phyloP scores from a whole-genome alignment of 2,329 filamentous ascomycete species.

The Sordariomycetes sp. region DNA sequence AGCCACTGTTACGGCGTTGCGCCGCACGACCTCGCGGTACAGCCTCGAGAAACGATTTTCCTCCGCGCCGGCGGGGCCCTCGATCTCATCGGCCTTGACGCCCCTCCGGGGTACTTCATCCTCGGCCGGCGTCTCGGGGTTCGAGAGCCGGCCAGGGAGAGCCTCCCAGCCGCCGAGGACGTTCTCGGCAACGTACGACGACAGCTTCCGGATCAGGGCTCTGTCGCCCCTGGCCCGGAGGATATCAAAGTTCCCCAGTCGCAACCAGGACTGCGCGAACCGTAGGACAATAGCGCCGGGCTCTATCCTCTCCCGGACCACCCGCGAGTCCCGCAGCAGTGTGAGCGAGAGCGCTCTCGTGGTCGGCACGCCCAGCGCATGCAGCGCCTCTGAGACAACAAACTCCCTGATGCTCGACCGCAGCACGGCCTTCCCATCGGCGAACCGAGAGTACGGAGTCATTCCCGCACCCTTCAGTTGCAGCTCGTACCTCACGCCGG shows the following conservation, averaged over 20 bases:
- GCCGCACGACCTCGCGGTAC: slow-evolving; percentile 76
- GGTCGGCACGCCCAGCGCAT: slow-evolving; percentile 75
- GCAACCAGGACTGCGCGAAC: slow-evolving; percentile 84
- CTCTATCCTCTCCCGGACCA: slow-evolving; percentile 70
- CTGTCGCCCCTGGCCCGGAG: slow-evolving; percentile 73
- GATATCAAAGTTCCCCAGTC: slow-evolving; percentile 95
- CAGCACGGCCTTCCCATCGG: slow-evolving; percentile 88
- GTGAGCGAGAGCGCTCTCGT: slow-evolving; percentile 81
- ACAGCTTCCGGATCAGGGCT: slow-evolving; percentile 58
- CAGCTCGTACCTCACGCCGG: slow-evolving; percentile 70
- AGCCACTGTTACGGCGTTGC: slow-evolving; percentile 81
- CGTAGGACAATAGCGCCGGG: slow-evolving; percentile 87
- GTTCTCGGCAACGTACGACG: slow-evolving; percentile 77
- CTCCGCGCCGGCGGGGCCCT: slow-evolving; percentile 56
- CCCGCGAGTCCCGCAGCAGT: slow-evolving; percentile 59
- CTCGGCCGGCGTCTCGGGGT: slow-evolving; percentile 36
- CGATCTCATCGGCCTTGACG: slow-evolving; percentile 43
- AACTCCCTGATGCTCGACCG: slow-evolving; percentile 91
- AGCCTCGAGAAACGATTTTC: slow-evolving; percentile 83
- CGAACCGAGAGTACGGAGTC: slow-evolving; percentile 93
- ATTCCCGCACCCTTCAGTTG: slow-evolving; percentile 90
- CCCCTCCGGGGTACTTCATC: slow-evolving; percentile 33
- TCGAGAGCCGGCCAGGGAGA: slow-evolving; percentile 52
- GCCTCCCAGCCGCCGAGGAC: slow-evolving; percentile 81
- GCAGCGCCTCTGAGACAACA: slow-evolving; percentile 78